Conservation (phyloP, 2,329 filamentous ascomycete genomes). For the Xylogone sp. region DNA sequence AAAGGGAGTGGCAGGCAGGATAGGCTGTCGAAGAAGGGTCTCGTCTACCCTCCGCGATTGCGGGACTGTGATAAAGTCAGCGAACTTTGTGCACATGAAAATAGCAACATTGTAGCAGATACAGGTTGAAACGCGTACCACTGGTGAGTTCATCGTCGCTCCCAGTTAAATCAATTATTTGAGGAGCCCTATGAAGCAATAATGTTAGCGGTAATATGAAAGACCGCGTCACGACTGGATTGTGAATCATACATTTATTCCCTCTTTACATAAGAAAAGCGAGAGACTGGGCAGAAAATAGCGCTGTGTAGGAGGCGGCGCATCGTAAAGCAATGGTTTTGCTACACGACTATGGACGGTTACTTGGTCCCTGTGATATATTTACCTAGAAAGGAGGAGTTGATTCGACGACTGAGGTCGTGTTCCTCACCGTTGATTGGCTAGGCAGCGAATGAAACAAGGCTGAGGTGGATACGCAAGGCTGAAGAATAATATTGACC, state of each 20-base stretch:
- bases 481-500: background rate
- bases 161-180: slow-evolving; percentile 7
- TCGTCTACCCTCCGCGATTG: background rate
- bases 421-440: background rate
- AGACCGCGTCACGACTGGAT: background rate
- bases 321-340: background rate
- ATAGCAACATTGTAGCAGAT: background rate
- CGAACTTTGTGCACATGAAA: background rate
- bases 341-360: background rate
- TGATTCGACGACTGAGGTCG: too few species aligned
- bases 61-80: background rate
- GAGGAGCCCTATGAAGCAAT: background rate
- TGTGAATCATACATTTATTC: background rate
- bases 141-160: slow-evolving; percentile 5
- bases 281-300: background rate
- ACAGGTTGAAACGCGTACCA: background rate
- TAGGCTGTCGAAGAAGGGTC: background rate
- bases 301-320: background rate
- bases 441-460: background rate
- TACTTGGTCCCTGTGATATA: background rate
- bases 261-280: background rate
- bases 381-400: too few species aligned
- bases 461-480: background rate
- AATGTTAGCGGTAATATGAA: background rate
- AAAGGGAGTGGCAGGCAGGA: background rate